Percentiles rank a stretch among this genome's conserved stretches.
Evolutionary conservation across 2,329 filamentous ascomycete species (phyloP).

Genomic region (Fusarium incarnatum): DNA sequence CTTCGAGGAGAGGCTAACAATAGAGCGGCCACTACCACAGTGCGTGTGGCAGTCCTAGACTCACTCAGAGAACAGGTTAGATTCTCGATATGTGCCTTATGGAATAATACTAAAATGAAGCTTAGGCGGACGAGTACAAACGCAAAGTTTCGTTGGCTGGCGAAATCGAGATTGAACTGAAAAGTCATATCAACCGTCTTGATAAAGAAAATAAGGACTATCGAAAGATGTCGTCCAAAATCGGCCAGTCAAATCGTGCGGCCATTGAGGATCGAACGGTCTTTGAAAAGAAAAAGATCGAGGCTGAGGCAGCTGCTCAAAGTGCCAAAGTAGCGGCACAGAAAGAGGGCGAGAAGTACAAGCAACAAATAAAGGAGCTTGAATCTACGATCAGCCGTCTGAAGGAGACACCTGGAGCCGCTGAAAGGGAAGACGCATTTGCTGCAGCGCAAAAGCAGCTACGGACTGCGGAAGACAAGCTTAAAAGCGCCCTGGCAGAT

Average conservation of each 20-base stretch:
- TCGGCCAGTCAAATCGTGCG: slow-evolving; percentile 61
- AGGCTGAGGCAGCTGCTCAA: slow-evolving; percentile 51
- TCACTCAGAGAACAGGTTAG: slow-evolving; percentile 55
- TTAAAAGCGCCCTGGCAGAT: slow-evolving; percentile 59
- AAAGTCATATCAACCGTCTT: slow-evolving; percentile 57
- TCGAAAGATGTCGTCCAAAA: slow-evolving; percentile 56
- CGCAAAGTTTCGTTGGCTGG: slow-evolving; percentile 42
- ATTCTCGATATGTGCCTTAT: background rate
- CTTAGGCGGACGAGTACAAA: slow-evolving; percentile 49
- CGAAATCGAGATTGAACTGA: slow-evolving; percentile 52
- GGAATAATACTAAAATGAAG: slow-evolving; percentile 29
- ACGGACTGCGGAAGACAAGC: slow-evolving; percentile 55
- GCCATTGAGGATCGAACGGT: slow-evolving; percentile 63
- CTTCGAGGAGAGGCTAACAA: slow-evolving; percentile 21
- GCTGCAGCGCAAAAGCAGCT: slow-evolving; percentile 54
- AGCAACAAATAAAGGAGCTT: slow-evolving; percentile 53
- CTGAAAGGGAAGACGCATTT: slow-evolving; percentile 49
- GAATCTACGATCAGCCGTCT: slow-evolving; percentile 50
- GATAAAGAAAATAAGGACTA: slow-evolving; percentile 61
- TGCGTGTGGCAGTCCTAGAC: slow-evolving; percentile 54
- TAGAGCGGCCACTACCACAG: slow-evolving; percentile 41
- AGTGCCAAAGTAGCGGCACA: slow-evolving; percentile 44
- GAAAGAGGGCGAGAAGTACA: slow-evolving; percentile 54
- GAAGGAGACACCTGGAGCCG: slow-evolving; percentile 39
- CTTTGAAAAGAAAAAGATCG: slow-evolving; percentile 61